Evolutionary conservation across 768 basidiomycete species (phyloP).

Genomic region (Lactarius quietus): DNA sequence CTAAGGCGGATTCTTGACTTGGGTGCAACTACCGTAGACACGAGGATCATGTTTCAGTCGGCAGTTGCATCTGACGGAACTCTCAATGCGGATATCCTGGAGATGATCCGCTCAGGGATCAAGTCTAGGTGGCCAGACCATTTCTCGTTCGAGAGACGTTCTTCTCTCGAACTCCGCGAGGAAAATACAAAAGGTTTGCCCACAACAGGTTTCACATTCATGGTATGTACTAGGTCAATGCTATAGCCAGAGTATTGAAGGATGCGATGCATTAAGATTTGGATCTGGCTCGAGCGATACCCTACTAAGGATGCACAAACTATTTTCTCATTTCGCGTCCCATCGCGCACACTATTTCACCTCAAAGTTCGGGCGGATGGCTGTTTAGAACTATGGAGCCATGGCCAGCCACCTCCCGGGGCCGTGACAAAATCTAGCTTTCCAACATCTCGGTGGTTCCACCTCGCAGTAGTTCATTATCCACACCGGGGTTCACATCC

Average conservation of each 20-base stretch:
- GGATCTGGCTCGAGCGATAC: slow-evolving; percentile 48
- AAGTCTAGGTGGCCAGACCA: slow-evolving; percentile 78
- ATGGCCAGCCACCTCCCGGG: slow-evolving; percentile 38
- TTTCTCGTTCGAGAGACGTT: slow-evolving; percentile 59
- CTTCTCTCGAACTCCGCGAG: slow-evolving; percentile 49
- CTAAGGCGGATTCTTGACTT: slow-evolving; percentile 69
- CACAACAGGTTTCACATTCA: slow-evolving; percentile 63
- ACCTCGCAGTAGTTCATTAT: slow-evolving; percentile 64
- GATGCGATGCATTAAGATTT: slow-evolving; percentile 36
- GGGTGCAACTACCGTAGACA: slow-evolving; percentile 63
- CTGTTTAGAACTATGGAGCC: slow-evolving; percentile 46
- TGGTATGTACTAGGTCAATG: slow-evolving; percentile 41
- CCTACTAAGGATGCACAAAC: slow-evolving; percentile 34
- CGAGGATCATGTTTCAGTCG: slow-evolving; percentile 59
- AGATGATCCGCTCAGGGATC: slow-evolving; percentile 66
- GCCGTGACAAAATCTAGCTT: slow-evolving; percentile 47
- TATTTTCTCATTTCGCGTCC: slow-evolving; percentile 38
- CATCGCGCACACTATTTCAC: slow-evolving; percentile 37
- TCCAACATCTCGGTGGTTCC: slow-evolving; percentile 63
- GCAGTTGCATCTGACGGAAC: slow-evolving; percentile 47
- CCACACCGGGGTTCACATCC: slow-evolving; percentile 53
- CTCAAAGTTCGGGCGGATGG: slow-evolving; percentile 55
- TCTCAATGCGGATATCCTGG: slow-evolving; percentile 62
- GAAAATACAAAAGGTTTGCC: slow-evolving; percentile 53
- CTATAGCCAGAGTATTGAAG: slow-evolving; percentile 29